phyloP scores from a whole-genome alignment of 306 rosid species.

The barrel medic (Medicago truncatula) region DNA sequence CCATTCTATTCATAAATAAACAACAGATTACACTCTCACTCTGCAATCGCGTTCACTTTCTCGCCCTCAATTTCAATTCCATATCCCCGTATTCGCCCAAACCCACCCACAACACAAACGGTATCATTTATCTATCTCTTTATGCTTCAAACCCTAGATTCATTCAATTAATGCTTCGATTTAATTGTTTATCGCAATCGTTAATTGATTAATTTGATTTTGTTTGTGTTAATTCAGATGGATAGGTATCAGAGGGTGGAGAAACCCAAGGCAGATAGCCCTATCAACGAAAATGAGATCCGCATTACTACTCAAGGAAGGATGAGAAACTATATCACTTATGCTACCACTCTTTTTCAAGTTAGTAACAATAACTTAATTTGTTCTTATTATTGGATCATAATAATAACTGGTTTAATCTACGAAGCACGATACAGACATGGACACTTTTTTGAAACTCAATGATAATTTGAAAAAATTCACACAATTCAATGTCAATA shows the following conservation, averaged over 20 bases:
- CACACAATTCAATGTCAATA: too few species aligned
- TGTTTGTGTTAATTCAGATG: slow-evolving; percentile 46
- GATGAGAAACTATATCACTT: slow-evolving; percentile 83
- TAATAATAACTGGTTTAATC: too few species aligned
- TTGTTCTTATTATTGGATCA: too few species aligned
- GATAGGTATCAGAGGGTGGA: slow-evolving; percentile 93
- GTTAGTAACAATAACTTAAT: slow-evolving; percentile 19
- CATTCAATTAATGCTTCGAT: not conserved
- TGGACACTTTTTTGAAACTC: too few species aligned
- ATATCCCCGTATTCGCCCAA: not conserved
- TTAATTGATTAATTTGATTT: not conserved
- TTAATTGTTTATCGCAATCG: not conserved
- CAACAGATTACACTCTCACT: not conserved
- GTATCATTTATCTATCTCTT: not conserved
- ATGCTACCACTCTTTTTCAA: slow-evolving; percentile 90
- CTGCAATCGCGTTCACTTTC: not conserved
- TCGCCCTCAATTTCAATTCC: not conserved
- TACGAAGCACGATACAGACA: too few species aligned
- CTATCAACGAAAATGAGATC: slow-evolving; percentile 85
- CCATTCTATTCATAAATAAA: not conserved
- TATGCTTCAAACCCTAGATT: slow-evolving; percentile 36
- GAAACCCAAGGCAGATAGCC: slow-evolving; percentile 69
- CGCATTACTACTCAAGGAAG: slow-evolving; percentile 88
- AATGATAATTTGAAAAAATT: too few species aligned
- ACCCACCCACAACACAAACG: slow-evolving; percentile 5